phyloP scores from a whole-genome alignment of 345 rosid genomes.

The Eucalyptus pauciflora region DNA sequence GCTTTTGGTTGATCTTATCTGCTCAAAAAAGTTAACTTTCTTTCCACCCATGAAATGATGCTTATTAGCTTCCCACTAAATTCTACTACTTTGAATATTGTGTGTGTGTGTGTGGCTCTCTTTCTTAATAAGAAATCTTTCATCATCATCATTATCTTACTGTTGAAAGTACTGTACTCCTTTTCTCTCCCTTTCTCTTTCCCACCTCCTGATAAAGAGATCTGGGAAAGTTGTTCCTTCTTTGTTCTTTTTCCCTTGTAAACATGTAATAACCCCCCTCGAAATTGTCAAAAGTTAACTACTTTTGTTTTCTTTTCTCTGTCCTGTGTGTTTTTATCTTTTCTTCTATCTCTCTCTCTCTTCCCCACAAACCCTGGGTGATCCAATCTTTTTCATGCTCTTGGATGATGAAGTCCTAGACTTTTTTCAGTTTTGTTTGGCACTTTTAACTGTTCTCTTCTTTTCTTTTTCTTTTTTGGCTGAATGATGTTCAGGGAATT shows the following conservation, averaged over 20 bases:
- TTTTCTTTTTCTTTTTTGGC: not conserved
- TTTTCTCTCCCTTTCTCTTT: not conserved
- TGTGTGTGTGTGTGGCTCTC: slow-evolving; percentile 1
- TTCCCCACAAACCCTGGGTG: not conserved
- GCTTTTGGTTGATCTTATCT: not conserved
- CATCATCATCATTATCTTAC: not conserved
- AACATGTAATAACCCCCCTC: not conserved
- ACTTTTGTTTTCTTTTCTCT: slow-evolving; percentile 1
- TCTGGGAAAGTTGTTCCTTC: slow-evolving; percentile 3
- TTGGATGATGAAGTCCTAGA: slow-evolving; percentile 12
- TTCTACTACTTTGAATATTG: slow-evolving; percentile 6
- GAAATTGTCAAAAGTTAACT: not conserved
- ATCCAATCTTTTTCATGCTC: not conserved
- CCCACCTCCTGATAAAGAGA: not conserved
- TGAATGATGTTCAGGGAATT: slow-evolving; percentile 16
- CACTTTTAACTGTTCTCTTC: not conserved
- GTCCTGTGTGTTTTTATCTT: slow-evolving; percentile 4
- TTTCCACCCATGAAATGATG: not conserved
- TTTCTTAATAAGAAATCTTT: not conserved
- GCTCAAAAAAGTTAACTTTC: not conserved
- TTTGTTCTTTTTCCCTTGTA: slow-evolving; percentile 2
- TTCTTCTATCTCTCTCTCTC: not conserved
- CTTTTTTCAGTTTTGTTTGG: not conserved
- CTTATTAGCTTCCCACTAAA: not conserved
- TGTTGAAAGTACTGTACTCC: slow-evolving; percentile 3